Evolutionary conservation across 495 filamentous ascomycete species (phyloP), one percentile per base, ranked within the genome.

Genomic region (Penicillium fimorum): DNA sequence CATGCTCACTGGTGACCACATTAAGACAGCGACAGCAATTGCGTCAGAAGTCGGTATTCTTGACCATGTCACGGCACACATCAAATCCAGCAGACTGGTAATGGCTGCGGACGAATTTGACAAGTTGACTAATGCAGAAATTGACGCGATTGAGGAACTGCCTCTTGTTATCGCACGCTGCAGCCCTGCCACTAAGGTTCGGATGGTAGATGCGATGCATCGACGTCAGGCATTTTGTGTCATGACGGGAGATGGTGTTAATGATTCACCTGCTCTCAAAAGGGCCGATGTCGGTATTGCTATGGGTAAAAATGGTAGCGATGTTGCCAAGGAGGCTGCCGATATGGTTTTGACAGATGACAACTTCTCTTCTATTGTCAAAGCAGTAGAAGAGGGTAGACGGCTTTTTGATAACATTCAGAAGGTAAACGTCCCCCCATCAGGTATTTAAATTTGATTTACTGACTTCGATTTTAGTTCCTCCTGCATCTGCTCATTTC

Each of bases 291-390:
- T 92, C 8, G 90, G 90, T 27, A 94, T 94, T 55, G 90, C 89
- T 20, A 92, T 93, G 89, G 90, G 89, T 13, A 82, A 86, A 43
- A 77, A 84, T 42, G 92, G 91, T 5, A 91, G 87, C 24, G 92
- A 96, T 58, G 91, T 96, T n/a, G 91, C 91, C 25, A 95, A 92
- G 67, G 89, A 88, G 33, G 90, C 90, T 2, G 85, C 90, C 4
- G 91, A 92, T 67, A 91, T 95, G 65, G 89, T 95, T 11, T 74
- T 95, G 20, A 92, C 90, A 0, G 89, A 94, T 69, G 91, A 95
- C 70, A 93, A 96, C 68, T 94, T 94, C 61, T 86, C 88, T 0
- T 84, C 80, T 17, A 90, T 91, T 50, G 82, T 89, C 20, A 87
- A 82, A 22, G 87, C 87, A 6, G 84, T 91, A 56, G 81, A 84